These are phyloP conservation scores for Cyclotella cryptica DNA, from an alignment of 108 stramenopile genomes.

Conservation along the genomic window DNA sequence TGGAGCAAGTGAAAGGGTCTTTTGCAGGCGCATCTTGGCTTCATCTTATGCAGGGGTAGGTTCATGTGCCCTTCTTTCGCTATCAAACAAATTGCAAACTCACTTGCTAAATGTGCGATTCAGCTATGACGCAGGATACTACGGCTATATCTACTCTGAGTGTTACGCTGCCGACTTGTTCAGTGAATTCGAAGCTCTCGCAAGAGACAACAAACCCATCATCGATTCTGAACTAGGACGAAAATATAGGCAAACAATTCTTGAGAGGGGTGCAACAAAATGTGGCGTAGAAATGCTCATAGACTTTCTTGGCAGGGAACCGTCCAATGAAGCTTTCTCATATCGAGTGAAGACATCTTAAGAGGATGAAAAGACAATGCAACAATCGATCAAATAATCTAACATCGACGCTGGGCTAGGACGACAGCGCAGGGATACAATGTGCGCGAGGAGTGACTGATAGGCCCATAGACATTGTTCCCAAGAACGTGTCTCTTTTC, in stretches of 20 bases:
- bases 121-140: slow-evolving; percentile 27
- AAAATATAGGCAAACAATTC: slow-evolving; percentile 16
- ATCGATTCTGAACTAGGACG: slow-evolving; percentile 23
- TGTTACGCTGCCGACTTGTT: slow-evolving; percentile 30
- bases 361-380: no score
- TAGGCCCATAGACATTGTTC: no score
- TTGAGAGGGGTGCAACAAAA: slow-evolving; percentile 27
- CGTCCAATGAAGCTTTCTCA: slow-evolving; percentile 18
- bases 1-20: not conserved
- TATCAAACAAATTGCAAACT: not conserved
- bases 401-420: no score
- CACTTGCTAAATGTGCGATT: not conserved
- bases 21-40: slow-evolving; percentile 26
- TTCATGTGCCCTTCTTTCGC: not conserved
- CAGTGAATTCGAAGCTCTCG: slow-evolving; percentile 4
- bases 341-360: not conserved
- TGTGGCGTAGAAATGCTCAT: slow-evolving; percentile 14
- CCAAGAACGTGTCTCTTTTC: no score
- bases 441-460: no score
- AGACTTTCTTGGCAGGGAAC: slow-evolving; percentile 23
- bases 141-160: slow-evolving; percentile 37
- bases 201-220: not conserved
- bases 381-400: no score
- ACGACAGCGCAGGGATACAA: no score
- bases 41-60: slow-evolving; percentile 34